Conservation (phyloP, 2,329 filamentous ascomycete genomes). For the Onygenales sp. region DNA sequence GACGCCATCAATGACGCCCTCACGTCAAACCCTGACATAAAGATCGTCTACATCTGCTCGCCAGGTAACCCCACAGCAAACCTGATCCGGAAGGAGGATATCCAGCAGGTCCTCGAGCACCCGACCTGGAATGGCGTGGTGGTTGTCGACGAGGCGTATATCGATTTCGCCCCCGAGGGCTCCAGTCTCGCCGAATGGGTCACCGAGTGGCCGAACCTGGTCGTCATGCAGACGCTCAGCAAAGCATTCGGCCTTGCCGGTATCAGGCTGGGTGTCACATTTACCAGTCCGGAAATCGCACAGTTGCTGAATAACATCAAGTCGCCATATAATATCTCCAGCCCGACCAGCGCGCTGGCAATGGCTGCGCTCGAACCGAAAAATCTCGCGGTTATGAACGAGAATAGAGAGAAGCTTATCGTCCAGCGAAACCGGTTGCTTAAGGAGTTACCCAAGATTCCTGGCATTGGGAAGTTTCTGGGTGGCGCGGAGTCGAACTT, state of each 20-base stretch:
- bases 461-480: constrained; percentile 69
- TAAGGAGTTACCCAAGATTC: constrained; percentile 60
- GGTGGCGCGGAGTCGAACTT: constrained; percentile 84
- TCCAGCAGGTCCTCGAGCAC: constrained; percentile 67
- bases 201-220: constrained; percentile 83
- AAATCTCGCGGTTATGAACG: constrained; percentile 64
- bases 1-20: constrained; percentile 58
- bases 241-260: constrained; percentile 96
- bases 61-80: constrained; percentile 90
- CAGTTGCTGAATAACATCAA: constrained; percentile 81
- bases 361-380: constrained; percentile 56
- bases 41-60: constrained; percentile 85
- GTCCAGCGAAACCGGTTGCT: constrained; percentile 69
- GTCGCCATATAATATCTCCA: constrained; percentile 91
- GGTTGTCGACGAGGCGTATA: constrained; percentile 89
- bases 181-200: constrained; percentile 87
- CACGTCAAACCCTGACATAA: constrained; percentile 57
- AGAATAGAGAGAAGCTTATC: constrained; percentile 60
- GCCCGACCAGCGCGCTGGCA: constrained; percentile 74
- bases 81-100: constrained; percentile 64
- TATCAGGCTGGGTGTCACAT: constrained; percentile 80
- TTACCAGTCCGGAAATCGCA: constrained; percentile 66
- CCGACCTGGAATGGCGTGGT: constrained; percentile 92
- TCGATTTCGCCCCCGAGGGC: constrained; percentile 78
- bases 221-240: constrained; percentile 97